Conservation (phyloP, 1,284 basidiomycete species). For the Pseudozyma sp. region DNA sequence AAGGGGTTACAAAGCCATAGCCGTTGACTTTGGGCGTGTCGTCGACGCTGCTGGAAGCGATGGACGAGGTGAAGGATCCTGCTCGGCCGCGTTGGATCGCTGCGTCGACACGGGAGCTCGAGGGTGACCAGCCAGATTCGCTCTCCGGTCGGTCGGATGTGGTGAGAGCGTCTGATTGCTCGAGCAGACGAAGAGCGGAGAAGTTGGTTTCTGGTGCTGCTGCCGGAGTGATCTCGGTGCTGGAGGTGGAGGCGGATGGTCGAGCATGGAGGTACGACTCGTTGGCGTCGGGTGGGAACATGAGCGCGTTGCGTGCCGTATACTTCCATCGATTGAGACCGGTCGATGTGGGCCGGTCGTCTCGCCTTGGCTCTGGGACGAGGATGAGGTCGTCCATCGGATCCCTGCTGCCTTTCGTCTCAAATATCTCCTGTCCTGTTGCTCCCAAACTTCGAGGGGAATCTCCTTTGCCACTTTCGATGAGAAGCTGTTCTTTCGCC, state of each 20-base stretch:
- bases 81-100: constrained; percentile 50
- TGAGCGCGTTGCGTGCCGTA: constrained; percentile 56
- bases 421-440: neutral
- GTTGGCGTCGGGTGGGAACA: constrained; percentile 58
- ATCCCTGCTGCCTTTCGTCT: neutral
- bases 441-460: neutral
- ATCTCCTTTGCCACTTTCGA: neutral
- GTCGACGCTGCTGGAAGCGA: constrained; percentile 2
- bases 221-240: neutral
- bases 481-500: neutral
- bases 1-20: constrained; percentile 58
- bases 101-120: constrained; percentile 57
- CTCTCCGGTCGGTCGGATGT: constrained; percentile 11
- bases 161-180: neutral
- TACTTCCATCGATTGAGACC: constrained; percentile 39
- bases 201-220: constrained; percentile 18
- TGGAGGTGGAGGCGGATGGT: neutral
- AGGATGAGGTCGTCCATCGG: constrained; percentile 32
- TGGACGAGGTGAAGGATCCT: constrained; percentile 6
- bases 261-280: constrained; percentile 15
- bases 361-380: constrained; percentile 23
- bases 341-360: constrained; percentile 17
- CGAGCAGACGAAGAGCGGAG: constrained; percentile 10
- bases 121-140: constrained; percentile 44
- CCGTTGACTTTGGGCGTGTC: constrained; percentile 52